Evolutionary conservation across 257 asterid genomes (phyloP), one percentile per base, ranked within the genome.

Genomic region (Jaltomata sinuosa): DNA sequence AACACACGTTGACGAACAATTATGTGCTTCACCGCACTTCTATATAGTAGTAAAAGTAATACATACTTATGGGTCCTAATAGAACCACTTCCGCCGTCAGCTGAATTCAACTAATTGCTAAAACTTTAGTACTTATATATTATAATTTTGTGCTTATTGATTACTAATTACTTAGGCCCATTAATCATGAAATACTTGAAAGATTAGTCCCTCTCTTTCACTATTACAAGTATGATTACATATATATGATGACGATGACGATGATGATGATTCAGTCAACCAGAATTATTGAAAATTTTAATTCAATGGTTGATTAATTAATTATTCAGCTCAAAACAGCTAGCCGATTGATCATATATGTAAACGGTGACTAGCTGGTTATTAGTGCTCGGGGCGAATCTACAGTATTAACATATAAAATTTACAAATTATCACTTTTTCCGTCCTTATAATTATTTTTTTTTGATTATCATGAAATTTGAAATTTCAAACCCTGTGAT

Each of bases 21-120:
- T n/a, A n/a, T n/a, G n/a, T n/a, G n/a, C n/a, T n/a, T n/a, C n/a
- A n/a, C n/a, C n/a, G n/a, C n/a, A n/a, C n/a, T n/a, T n/a, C n/a
- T 57, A 84, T 15, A 21, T 32, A 16, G 5, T 65, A 64, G n/a
- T 57, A 11, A 5, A 55, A n/a, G n/a, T 55, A 22, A 61, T 61
- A n/a, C n/a, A 27, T 61, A 62, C 11, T 40, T 74, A 89, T 89
- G 93, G 94, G 94, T 78, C 94, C 92, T 79, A 87, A 91, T 78
- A 47, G 65, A 79, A 85, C 89, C 94, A 91, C 96, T 90, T 88
- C 90, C 93, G 96, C 95, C 97, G 98, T 91, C 93, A 81, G 81
- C 88, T 86, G 65, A 87, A 82, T 67, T 91, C 85, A 86, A 85
- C 29, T 86, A 77, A 84, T 83, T 81, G 67, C 61, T 18, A 65